Base-by-base conservation (phyloP, 140 eudicot species). In the Senecio squalidus region DNA sequence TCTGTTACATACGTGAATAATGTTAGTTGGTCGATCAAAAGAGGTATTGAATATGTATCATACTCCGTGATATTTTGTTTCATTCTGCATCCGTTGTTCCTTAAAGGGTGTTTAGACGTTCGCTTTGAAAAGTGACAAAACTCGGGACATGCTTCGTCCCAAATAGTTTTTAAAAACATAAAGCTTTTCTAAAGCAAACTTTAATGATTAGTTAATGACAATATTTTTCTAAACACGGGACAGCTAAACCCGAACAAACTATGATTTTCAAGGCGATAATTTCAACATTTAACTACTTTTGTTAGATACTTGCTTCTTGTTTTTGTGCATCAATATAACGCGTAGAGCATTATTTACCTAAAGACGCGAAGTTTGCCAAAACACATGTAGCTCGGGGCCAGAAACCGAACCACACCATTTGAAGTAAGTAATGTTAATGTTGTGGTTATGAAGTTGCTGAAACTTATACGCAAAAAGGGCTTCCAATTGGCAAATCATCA, bases 11-110 rank as follows among this genome's bases (percentile, higher is more conserved):
- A 89, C 66, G 71, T 82, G 57, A 80, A 89, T 57, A 80, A 76
- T 55, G 74, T 78, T 67, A 82, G 84, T 71, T 89, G 97, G 97
- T 82, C 95, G 36, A 89, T 89, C 60, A 89, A 89, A 82, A 78
- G 97, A 83, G 97, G 97, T 89, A 70, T 39, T 60, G 31, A 10
- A 49, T 16, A 52, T 8, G 1, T n/a, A n/a, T 11, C 26, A 11
- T 52, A 21, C n/a, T n/a, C n/a, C n/a, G n/a, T n/a, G n/a, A 40
- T 40, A n/a, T 4, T 40, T 46, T 9, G 4, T 17, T 46, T 20
- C n/a, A 20, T 46, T 9, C 53, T 46, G n/a, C n/a, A n/a, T n/a
- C n/a, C n/a, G n/a, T 2, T 0, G 15, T 20, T 8, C 9, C 53
- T 21, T 40, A n/a, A 44, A 5, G 5, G 18, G 4, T 6, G 16